These are phyloP conservation scores for Diplodia mutila DNA, from an alignment of 2,329 filamentous ascomycete species.

Conservation along the genomic window DNA sequence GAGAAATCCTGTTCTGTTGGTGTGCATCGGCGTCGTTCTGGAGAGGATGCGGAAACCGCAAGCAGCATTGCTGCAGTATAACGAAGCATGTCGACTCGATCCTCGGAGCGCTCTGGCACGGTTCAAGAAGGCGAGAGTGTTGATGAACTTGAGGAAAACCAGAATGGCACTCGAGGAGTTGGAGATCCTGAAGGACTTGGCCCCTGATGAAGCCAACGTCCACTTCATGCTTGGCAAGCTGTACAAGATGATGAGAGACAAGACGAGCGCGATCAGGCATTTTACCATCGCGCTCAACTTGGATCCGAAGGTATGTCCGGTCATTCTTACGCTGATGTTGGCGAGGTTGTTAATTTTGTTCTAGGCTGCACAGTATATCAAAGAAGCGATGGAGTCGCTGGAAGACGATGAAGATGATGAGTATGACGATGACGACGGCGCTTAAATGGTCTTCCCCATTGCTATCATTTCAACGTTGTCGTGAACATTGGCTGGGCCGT, in stretches of 20 bases:
- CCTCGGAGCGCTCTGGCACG: conserved; percentile 80
- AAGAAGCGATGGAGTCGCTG: conserved; percentile 92
- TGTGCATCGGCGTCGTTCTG: conserved; percentile 83
- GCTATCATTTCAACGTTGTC: neutral
- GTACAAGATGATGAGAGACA: conserved; percentile 62
- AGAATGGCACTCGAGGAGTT: conserved; percentile 79
- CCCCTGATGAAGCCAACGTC: conserved; percentile 92
- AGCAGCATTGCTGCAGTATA: conserved; percentile 79
- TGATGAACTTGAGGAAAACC: conserved; percentile 74
- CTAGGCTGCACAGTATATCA: conserved; percentile 92
- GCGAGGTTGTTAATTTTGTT: conserved; percentile 27
- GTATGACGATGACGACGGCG: conserved; percentile 37
- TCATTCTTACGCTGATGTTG: neutral
- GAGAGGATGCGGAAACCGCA: conserved; percentile 85
- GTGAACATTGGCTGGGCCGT: too few species aligned
- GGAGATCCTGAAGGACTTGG: conserved; percentile 84
- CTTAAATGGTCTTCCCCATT: conserved; percentile 5
- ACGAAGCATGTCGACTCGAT: conserved; percentile 78
- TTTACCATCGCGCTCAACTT: conserved; percentile 94
- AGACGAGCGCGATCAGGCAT: conserved; percentile 81
- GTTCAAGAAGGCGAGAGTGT: conserved; percentile 88
- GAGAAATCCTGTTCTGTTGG: conserved; percentile 88
- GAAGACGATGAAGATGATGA: conserved; percentile 74
- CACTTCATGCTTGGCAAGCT: conserved; percentile 89
- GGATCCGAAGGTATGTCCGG: conserved; percentile 79